Percentiles rank a stretch among this genome's conserved stretches.
Conservation (phyloP, 148 eudicot species). For the Persicaria tinctoria region DNA sequence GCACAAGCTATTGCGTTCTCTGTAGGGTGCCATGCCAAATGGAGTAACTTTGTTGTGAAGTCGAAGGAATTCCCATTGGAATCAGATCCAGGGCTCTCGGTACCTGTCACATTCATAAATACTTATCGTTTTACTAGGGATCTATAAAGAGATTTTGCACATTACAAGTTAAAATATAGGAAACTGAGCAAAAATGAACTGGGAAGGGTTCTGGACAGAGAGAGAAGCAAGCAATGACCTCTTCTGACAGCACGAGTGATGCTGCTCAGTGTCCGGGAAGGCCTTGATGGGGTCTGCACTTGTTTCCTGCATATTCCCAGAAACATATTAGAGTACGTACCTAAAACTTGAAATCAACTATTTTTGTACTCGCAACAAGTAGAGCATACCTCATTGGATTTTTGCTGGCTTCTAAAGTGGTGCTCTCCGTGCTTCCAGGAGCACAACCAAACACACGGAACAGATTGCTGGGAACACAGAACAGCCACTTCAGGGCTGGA, state of each 20-base stretch:
- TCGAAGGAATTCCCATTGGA: constrained; percentile 70
- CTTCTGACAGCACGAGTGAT: constrained; percentile 61
- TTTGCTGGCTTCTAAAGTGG: constrained; percentile 95
- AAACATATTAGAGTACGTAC: not conserved
- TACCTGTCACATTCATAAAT: constrained; percentile 36
- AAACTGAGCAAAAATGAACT: not conserved
- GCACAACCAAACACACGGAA: constrained; percentile 92
- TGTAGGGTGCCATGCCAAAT: constrained; percentile 91
- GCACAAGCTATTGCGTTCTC: constrained; percentile 90
- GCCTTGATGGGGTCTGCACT: constrained; percentile 77
- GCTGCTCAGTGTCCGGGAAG: constrained; percentile 67
- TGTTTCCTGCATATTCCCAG: constrained; percentile 48
- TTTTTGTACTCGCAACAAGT: not conserved
- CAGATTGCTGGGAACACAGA: constrained; percentile 60
- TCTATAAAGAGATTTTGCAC: not conserved
- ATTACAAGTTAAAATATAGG: not conserved
- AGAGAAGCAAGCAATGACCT: constrained; percentile 31
- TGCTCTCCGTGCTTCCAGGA: constrained; percentile 76
- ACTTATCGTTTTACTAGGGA: not conserved
- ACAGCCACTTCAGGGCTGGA: not conserved
- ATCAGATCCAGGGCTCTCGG: constrained; percentile 62
- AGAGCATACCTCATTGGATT: constrained; percentile 85
- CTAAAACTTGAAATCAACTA: not conserved
- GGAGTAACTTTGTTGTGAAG: constrained; percentile 80
- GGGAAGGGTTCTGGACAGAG: constrained; percentile 6